Conservation (phyloP, 768 basidiomycete genomes). For the Crassisporium funariophilum region DNA sequence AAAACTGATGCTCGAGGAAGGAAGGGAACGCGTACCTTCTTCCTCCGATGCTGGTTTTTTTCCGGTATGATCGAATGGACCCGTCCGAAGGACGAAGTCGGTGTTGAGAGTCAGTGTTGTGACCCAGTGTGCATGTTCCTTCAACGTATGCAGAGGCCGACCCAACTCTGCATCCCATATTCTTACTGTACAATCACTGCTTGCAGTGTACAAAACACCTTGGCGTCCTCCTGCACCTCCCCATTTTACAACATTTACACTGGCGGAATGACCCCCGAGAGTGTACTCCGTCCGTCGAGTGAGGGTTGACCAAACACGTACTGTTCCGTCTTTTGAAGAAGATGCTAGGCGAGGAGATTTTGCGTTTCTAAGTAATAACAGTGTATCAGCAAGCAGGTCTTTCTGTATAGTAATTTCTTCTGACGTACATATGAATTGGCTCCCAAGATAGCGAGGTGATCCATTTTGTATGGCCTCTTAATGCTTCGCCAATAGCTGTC, state of each 20-base stretch:
- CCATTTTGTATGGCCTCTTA: constrained; percentile 96
- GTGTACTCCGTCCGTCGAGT: constrained; percentile 77
- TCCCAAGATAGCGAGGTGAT: constrained; percentile 96
- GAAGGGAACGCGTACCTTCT: constrained; percentile 57
- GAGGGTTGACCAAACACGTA: constrained; percentile 87
- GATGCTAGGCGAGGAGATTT: constrained; percentile 85
- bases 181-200: constrained; percentile 90
- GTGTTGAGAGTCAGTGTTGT: constrained; percentile 95
- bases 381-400: background rate
- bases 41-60: constrained; percentile 79
- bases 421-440: constrained; percentile 83
- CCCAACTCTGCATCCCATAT: constrained; percentile 95
- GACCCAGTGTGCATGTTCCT: constrained; percentile 99
- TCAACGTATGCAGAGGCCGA: constrained; percentile 78
- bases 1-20: background rate
- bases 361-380: constrained; percentile 58
- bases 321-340: constrained; percentile 94
- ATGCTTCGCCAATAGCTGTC: constrained; percentile 82
- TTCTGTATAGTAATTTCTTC: too few relatives aligned
- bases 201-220: constrained; percentile 91
- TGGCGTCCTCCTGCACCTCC: constrained; percentile 74
- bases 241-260: constrained; percentile 96
- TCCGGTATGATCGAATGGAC: constrained; percentile 88
- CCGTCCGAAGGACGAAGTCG: constrained; percentile 92
- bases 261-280: constrained; percentile 91